These are phyloP conservation scores for Grosmannia penicillata DNA, from an alignment of 2,329 filamentous ascomycete species.

Conservation along the genomic window DNA sequence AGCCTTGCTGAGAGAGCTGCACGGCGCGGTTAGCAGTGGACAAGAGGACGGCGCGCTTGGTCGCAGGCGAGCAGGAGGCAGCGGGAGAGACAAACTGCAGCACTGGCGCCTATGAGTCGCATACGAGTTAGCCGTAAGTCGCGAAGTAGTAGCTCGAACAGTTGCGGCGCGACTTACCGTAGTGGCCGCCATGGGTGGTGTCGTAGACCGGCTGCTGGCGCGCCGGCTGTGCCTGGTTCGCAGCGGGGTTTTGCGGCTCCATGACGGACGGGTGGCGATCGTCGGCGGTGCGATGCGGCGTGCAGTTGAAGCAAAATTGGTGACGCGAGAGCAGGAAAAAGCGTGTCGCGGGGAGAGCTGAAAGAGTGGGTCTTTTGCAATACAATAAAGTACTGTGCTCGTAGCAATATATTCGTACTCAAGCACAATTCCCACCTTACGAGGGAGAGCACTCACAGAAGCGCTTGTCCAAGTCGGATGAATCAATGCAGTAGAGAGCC, in stretches of 20 bases:
- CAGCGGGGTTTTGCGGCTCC: slow-evolving; percentile 37
- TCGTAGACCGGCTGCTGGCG: slow-evolving; percentile 56
- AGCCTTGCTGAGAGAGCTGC: slow-evolving; percentile 74
- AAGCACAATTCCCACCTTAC: no score
- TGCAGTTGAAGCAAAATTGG: background rate
- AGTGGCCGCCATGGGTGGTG: slow-evolving; percentile 59
- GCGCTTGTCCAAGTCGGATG: no score
- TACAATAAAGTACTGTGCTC: no score
- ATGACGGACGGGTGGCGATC: no score
- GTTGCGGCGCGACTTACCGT: slow-evolving; percentile 52
- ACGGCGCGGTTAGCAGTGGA: slow-evolving; percentile 8
- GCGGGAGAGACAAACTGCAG: slow-evolving; percentile 38
- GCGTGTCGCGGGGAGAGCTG: no score
- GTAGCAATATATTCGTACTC: no score
- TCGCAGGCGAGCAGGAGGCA: background rate
- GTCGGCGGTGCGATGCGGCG: no score
- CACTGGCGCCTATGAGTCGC: slow-evolving; percentile 42
- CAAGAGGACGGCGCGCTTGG: no score
- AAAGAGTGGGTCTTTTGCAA: no score
- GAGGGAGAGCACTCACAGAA: no score
- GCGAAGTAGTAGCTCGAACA: no score
- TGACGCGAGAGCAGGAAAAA: background rate
- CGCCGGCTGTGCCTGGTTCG: slow-evolving; percentile 40
- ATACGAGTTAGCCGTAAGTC: slow-evolving; percentile 12
- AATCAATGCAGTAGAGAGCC: no score